Percentiles rank a stretch among this genome's conserved stretches.
Conservation (phyloP, 768 basidiomycete genomes). For the Hericium rajendrae region DNA sequence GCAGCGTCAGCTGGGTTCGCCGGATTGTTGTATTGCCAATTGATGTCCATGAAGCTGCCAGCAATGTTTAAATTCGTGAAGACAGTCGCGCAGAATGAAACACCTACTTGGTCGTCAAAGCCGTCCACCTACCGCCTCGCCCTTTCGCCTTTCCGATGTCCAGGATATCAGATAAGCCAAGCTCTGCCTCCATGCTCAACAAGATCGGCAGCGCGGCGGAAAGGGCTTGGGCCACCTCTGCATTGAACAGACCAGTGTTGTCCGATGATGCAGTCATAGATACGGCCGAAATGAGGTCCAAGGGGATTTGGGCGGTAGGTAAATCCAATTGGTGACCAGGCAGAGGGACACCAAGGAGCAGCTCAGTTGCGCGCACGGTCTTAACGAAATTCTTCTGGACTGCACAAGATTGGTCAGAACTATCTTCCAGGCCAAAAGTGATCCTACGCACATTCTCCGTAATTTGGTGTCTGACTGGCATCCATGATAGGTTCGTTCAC, state of each 20-base stretch:
- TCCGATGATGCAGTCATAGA: neutral
- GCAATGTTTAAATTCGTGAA: neutral
- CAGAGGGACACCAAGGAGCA: conserved; percentile 4
- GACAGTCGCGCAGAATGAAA: neutral
- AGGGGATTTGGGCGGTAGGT: neutral
- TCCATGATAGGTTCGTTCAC: conserved; percentile 75
- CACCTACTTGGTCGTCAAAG: conserved; percentile 8
- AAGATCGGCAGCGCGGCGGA: conserved; percentile 3
- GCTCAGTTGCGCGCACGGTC: conserved; percentile 6
- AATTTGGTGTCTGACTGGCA: conserved; percentile 53
- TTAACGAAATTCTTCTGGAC: neutral
- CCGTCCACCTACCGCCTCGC: neutral
- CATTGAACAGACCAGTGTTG: conserved; percentile 1
- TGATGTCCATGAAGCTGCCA: conserved; percentile 69
- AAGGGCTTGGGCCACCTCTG: conserved; percentile 1
- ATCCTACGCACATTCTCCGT: conserved; percentile 50
- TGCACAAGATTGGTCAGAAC: neutral
- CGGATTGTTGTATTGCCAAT: conserved; percentile 65
- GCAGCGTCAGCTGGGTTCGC: conserved; percentile 63
- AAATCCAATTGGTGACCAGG: neutral
- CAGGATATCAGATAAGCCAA: neutral
- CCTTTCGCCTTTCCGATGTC: neutral
- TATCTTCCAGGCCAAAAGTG: neutral
- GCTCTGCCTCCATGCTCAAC: neutral
- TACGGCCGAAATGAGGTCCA: neutral